phyloP scores from a whole-genome alignment of 768 basidiomycete species.

The Phylloporus rhodoxanthus region DNA sequence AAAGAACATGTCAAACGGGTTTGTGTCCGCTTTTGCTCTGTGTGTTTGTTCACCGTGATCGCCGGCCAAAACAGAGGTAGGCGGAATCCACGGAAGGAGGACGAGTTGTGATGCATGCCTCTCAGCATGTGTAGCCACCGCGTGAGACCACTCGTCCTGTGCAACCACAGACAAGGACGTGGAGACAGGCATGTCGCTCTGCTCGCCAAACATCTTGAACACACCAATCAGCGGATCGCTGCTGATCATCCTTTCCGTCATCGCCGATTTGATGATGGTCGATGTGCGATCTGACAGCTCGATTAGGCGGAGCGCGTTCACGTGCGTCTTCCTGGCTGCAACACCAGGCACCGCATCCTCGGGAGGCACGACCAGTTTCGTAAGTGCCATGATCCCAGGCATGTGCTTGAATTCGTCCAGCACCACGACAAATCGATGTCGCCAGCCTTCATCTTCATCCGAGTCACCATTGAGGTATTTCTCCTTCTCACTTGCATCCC shows the following conservation, averaged over 20 bases:
- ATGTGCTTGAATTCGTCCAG: conserved; percentile 87
- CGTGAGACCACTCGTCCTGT: conserved; percentile 64
- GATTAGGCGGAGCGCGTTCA: conserved; percentile 82
- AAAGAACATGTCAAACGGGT: conserved; percentile 80
- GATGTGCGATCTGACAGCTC: conserved; percentile 87
- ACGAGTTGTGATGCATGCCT: conserved; percentile 64
- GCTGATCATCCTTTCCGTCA: conserved; percentile 60
- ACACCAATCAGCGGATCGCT: conserved; percentile 69
- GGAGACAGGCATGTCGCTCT: conserved; percentile 61
- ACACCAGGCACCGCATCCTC: conserved; percentile 2
- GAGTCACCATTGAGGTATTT: neutral
- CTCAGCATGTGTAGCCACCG: conserved; percentile 55
- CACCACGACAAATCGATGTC: conserved; percentile 68
- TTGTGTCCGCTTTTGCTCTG: conserved; percentile 30
- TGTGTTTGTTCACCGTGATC: conserved; percentile 24
- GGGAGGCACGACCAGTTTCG: conserved; percentile 63
- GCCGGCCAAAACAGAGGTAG: conserved; percentile 30
- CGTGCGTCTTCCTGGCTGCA: conserved; percentile 9
- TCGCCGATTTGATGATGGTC: conserved; percentile 76
- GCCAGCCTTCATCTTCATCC: conserved; percentile 12
- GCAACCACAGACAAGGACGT: conserved; percentile 71
- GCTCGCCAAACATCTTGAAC: conserved; percentile 70
- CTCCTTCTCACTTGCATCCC: neutral
- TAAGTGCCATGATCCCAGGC: conserved; percentile 83
- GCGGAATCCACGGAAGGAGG: conserved; percentile 74